Evolutionary conservation across 1,284 basidiomycete species (phyloP).

Genomic region (Pseudozyma sp.): DNA sequence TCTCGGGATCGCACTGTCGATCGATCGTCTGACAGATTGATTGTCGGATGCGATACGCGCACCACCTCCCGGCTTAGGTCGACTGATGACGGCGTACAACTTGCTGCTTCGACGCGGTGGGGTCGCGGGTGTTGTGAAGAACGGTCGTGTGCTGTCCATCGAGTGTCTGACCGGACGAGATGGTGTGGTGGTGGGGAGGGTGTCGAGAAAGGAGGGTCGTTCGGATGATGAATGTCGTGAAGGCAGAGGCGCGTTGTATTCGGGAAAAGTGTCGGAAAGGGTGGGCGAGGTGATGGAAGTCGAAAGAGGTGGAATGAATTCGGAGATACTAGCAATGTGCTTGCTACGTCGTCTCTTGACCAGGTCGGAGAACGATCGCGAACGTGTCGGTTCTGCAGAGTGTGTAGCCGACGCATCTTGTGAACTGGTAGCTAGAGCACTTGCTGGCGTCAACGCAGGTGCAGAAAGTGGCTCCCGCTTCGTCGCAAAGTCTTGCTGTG

Average conservation of each 20-base stretch:
- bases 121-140: neutral
- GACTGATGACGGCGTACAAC: conserved; percentile 8
- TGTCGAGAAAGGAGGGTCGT: neutral
- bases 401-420: neutral
- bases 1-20: neutral
- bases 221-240: neutral
- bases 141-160: conserved; percentile 9
- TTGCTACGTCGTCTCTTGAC: conserved; percentile 19
- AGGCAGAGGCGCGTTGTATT: neutral
- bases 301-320: no score
- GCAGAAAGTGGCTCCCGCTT: neutral
- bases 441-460: neutral
- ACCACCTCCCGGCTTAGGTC: neutral
- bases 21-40: neutral
- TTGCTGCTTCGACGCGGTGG: conserved; percentile 32
- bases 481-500: neutral
- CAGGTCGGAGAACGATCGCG: conserved; percentile 16
- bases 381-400: neutral
- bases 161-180: conserved; percentile 3
- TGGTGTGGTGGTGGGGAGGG: neutral
- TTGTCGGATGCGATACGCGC: neutral
- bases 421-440: neutral
- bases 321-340: neutral
- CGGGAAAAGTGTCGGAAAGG: neutral
- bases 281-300: no score